Evolutionary conservation across 2,329 filamentous ascomycete genomes (phyloP), one percentile per base, ranked within the genome.

Genomic region (Trichoderma sp.): DNA sequence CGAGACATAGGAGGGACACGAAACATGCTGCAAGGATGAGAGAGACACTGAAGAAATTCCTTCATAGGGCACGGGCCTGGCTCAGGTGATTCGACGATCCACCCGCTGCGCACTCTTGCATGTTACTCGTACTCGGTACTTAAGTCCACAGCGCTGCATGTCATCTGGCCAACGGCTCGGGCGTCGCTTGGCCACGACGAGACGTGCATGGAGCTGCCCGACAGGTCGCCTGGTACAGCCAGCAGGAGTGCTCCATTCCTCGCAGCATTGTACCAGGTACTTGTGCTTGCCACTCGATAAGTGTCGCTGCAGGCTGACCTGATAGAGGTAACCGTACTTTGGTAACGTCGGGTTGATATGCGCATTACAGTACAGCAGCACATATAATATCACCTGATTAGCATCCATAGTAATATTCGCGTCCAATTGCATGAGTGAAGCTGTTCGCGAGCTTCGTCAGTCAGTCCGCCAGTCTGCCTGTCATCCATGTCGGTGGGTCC

Each of bases 1-100:
- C 56, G 30, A 70, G 66, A 62, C 66, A 70, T 36, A 70, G 66
- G 64, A 67, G 64, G 64, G 39, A 62, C 66, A 36, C 65, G 66
- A 58, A 47, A 69, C 66, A 61, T 60, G 39, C 66, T n/a, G n/a
- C 57, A n/a, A 24, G 57, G 66, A 61, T 62, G 66, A 62, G 39
- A 51, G 28, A 70, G 39, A 51, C 34, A n/a, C 21, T 53, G 56
- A 36, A 53, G 57, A 70, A 67, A 58, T 67, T 43, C 56, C 43
- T 36, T 47, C 57, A 66, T 39, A 62, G 57, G 66, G 66, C 66
- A 70, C 56, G 57, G 66, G 36, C 66, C 43, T 51, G 28, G 66
- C 57, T 53, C n/a, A 58, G 30, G 47, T 67, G 24, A 47, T 58
- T 70, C 39, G 57, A 62, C 57, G 57, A 21, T 70, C 66, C 66